A percentile compares a stretch with the other conserved stretches of the same genome.
Conservation (phyloP, 2,329 filamentous ascomycete species). For the Dothidotthia symphoricarpi region DNA sequence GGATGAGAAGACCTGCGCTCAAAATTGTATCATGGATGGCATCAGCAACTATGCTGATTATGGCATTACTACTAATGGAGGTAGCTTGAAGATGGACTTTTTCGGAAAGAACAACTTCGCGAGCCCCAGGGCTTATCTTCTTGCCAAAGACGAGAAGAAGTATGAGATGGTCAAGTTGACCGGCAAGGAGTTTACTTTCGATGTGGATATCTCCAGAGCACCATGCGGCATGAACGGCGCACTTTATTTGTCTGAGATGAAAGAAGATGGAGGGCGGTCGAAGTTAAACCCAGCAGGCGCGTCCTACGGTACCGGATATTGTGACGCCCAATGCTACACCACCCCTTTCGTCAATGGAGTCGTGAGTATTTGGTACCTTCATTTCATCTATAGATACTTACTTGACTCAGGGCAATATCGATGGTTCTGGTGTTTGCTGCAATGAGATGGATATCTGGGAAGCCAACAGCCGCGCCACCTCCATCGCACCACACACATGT, state of each 20-base stretch:
- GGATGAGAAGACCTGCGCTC: slow-evolving; percentile 51
- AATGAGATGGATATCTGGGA: slow-evolving; percentile 59
- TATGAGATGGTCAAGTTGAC: slow-evolving; percentile 66
- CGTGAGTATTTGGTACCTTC: slow-evolving; percentile 21
- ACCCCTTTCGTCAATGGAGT: slow-evolving; percentile 41
- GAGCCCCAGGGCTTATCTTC: slow-evolving; percentile 61
- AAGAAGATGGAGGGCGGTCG: slow-evolving; percentile 38
- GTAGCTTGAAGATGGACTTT: slow-evolving; percentile 49
- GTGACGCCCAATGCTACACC: slow-evolving; percentile 47
- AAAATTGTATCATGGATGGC: slow-evolving; percentile 58
- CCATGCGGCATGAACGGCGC: slow-evolving; percentile 46
- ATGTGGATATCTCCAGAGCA: slow-evolving; percentile 59
- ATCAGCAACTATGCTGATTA: slow-evolving; percentile 55
- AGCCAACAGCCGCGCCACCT: slow-evolving; percentile 49
- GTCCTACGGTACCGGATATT: slow-evolving; percentile 61
- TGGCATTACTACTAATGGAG: slow-evolving; percentile 53
- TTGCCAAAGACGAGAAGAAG: slow-evolving; percentile 56
- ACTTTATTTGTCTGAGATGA: slow-evolving; percentile 43
- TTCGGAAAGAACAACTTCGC: slow-evolving; percentile 41
- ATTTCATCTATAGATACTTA: slow-evolving; percentile 39
- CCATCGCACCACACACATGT: slow-evolving; percentile 53
- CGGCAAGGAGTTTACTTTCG: slow-evolving; percentile 69
- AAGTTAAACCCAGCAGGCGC: slow-evolving; percentile 52
- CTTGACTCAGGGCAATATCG: slow-evolving; percentile 44
- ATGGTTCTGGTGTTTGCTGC: slow-evolving; percentile 51